phyloP scores from a whole-genome alignment of 768 basidiomycete species.

The Fomitopsis serialis region DNA sequence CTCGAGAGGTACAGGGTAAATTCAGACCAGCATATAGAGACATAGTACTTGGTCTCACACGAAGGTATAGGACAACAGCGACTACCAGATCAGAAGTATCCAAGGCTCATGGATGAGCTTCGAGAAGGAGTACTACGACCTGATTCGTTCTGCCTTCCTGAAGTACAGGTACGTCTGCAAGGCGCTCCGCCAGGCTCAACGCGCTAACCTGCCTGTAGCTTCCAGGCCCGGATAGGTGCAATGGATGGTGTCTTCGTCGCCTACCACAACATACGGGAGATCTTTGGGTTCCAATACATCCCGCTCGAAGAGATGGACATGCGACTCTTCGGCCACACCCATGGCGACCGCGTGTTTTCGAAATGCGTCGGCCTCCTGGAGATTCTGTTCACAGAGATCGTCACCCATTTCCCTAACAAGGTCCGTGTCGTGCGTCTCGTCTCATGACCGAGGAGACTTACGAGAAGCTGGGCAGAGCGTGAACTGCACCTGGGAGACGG shows the following conservation, averaged over 20 bases:
- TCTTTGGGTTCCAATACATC: slow-evolving; percentile 95
- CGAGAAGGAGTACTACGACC: slow-evolving; percentile 92
- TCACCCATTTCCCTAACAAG: slow-evolving; percentile 56
- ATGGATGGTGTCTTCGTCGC: slow-evolving; percentile 95
- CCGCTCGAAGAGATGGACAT: slow-evolving; percentile 85
- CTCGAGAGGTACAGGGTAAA: slow-evolving; percentile 72
- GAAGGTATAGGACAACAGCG: slow-evolving; percentile 59
- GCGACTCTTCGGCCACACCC: slow-evolving; percentile 59
- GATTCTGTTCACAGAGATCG: slow-evolving; percentile 50
- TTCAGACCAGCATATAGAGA: neutral
- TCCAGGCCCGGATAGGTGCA: slow-evolving; percentile 93
- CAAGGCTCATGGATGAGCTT: slow-evolving; percentile 73
- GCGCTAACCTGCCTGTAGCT: slow-evolving; percentile 35
- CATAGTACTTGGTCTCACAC: neutral
- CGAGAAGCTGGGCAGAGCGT: slow-evolving; percentile 38
- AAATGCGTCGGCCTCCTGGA: slow-evolving; percentile 73
- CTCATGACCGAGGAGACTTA: neutral
- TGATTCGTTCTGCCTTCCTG: slow-evolving; percentile 89
- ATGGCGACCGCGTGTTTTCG: slow-evolving; percentile 72
- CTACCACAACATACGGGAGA: slow-evolving; percentile 79
- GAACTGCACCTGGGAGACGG: slow-evolving; percentile 57
- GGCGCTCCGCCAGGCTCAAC: neutral
- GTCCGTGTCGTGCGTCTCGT: slow-evolving; percentile 33
- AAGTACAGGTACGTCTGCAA: slow-evolving; percentile 68
- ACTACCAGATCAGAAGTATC: slow-evolving; percentile 63